Evolutionary conservation across 305 asterid species (phyloP).

Genomic region (Plantago coronopus): DNA sequence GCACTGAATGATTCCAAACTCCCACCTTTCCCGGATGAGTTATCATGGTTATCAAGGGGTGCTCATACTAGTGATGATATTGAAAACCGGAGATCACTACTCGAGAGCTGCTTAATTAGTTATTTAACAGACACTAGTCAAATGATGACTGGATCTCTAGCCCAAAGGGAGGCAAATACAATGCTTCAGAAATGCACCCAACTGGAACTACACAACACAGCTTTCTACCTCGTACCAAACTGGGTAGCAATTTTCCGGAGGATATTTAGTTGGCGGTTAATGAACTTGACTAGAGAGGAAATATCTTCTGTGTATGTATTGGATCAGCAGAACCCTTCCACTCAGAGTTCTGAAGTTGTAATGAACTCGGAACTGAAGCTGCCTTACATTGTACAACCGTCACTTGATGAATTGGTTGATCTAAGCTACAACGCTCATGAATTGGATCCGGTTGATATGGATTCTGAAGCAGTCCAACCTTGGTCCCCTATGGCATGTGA

Average conservation of each 20-base stretch:
- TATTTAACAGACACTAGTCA: conserved; percentile 53
- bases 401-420: conserved; percentile 82
- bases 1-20: conserved; percentile 49
- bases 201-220: conserved; percentile 52
- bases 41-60: conserved; percentile 57
- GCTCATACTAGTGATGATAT: conserved; percentile 32
- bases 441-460: conserved; percentile 22
- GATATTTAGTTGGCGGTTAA: conserved; percentile 74
- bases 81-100: conserved; percentile 38
- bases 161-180: conserved; percentile 52
- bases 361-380: conserved; percentile 26
- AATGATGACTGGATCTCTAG: conserved; percentile 52
- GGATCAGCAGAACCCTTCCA: conserved; percentile 25
- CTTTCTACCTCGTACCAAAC: conserved; percentile 53
- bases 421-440: conserved; percentile 34
- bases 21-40: conserved; percentile 50
- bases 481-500: conserved; percentile 22
- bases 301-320: conserved; percentile 49
- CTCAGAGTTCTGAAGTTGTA: conserved; percentile 23
- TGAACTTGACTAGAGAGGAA: conserved; percentile 41
- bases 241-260: conserved; percentile 77
- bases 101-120: conserved; percentile 47
- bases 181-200: conserved; percentile 56
- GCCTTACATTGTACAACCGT: conserved; percentile 36
- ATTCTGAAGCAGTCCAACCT: conserved; percentile 22